Evolutionary conservation across 2,329 filamentous ascomycete species (phyloP).

Genomic region (Pseudogymnoascus sp.): DNA sequence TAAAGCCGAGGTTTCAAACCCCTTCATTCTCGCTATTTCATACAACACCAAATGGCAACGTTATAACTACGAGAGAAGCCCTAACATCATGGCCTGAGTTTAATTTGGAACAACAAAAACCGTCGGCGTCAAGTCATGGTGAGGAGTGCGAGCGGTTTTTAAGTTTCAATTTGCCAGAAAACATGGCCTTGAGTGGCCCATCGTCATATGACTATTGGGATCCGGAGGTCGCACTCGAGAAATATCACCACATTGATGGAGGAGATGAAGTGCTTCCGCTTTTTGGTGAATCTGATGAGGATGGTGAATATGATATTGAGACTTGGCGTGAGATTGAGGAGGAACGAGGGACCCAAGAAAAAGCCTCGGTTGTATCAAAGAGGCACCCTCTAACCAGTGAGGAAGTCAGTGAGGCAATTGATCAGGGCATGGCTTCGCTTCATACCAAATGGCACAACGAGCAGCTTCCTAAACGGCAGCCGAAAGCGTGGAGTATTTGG

Average conservation of each 20-base stretch:
- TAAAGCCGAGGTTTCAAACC: conserved; percentile 22
- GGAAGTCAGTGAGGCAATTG: conserved; percentile 46
- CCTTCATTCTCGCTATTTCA: conserved; percentile 30
- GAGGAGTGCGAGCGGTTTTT: not conserved
- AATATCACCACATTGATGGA: conserved; percentile 34
- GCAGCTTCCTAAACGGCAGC: conserved; percentile 48
- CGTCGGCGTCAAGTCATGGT: not conserved
- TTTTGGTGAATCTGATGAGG: conserved; percentile 48
- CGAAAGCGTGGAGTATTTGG: conserved; percentile 58
- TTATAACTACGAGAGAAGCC: conserved; percentile 23
- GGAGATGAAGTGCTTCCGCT: conserved; percentile 40
- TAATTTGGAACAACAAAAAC: conserved; percentile 13
- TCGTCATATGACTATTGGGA: conserved; percentile 18
- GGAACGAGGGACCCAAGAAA: conserved; percentile 35
- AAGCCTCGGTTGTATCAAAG: conserved; percentile 25
- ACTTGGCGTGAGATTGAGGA: conserved; percentile 56
- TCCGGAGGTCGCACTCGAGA: conserved; percentile 27
- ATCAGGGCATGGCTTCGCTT: conserved; percentile 45
- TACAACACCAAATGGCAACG: conserved; percentile 13
- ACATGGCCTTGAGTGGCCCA: conserved; percentile 11
- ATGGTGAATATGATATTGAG: conserved; percentile 49
- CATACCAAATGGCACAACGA: conserved; percentile 49
- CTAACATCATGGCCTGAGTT: conserved; percentile 27
- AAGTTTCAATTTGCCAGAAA: conserved; percentile 15
- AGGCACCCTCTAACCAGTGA: conserved; percentile 34